These are phyloP conservation scores for Capronia americana DNA, from an alignment of 2,329 filamentous ascomycete genomes.

Conservation along the genomic window DNA sequence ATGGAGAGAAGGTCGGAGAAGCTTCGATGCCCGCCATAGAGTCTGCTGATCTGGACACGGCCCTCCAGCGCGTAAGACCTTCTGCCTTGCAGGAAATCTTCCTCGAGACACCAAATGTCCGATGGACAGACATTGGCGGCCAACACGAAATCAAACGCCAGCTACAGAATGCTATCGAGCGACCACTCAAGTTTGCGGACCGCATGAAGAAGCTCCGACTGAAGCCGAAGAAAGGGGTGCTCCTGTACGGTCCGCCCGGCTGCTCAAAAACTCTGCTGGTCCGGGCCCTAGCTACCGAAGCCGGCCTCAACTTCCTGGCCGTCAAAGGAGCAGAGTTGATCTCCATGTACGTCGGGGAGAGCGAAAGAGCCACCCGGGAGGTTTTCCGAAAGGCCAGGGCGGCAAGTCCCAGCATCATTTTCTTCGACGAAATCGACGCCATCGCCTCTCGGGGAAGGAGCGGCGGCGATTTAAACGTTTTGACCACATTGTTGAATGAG, in stretches of 20 bases:
- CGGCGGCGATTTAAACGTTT: constrained; percentile 72
- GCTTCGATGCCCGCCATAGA: constrained; percentile 32
- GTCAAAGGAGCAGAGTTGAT: constrained; percentile 93
- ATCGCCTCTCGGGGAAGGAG: constrained; percentile 68
- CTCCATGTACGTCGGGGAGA: constrained; percentile 97
- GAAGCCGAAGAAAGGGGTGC: constrained; percentile 76
- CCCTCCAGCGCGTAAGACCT: constrained; percentile 73
- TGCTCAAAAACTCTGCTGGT: constrained; percentile 94
- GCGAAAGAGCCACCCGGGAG: constrained; percentile 82
- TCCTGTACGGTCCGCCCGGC: constrained; percentile 90
- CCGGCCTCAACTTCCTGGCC: constrained; percentile 89
- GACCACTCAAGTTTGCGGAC: constrained; percentile 62
- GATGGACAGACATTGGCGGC: constrained; percentile 87
- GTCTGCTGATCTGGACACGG: constrained; percentile 65
- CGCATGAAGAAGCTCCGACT: constrained; percentile 58
- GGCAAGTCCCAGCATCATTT: constrained; percentile 90
- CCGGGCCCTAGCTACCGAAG: constrained; percentile 88
- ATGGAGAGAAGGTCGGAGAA: not conserved
- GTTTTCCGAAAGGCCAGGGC: constrained; percentile 84
- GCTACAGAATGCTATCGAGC: constrained; percentile 64
- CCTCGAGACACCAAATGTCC: constrained; percentile 82
- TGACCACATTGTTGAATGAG: constrained; percentile 88
- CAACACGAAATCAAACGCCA: constrained; percentile 74
- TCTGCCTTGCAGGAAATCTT: constrained; percentile 90
- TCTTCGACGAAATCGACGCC: constrained; percentile 95